Percentiles rank a stretch among this genome's conserved stretches.
Conservation (phyloP, 129 eudicot species). For the Helichrysum umbraculigerum region DNA sequence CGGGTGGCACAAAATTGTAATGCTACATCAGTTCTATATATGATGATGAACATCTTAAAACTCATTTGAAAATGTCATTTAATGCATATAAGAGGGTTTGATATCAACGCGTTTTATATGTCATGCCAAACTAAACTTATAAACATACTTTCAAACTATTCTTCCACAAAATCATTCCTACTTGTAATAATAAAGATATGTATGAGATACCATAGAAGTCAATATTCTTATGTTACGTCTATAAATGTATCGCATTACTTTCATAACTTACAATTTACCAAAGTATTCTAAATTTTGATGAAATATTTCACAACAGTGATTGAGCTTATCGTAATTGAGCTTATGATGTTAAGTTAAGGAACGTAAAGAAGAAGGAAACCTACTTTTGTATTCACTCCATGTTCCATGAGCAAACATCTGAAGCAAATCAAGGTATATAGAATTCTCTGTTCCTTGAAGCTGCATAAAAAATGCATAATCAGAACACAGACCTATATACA, state of each 20-base stretch:
- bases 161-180: neutral
- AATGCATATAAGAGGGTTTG: neutral
- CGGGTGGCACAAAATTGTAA: neutral
- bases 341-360: neutral
- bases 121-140: neutral
- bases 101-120: neutral
- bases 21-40: neutral
- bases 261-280: neutral
- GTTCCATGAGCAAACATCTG: conserved; percentile 92
- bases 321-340: neutral
- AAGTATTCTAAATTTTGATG: neutral
- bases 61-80: neutral
- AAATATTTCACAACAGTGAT: neutral
- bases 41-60: neutral
- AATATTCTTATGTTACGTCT: neutral
- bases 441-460: conserved; percentile 77
- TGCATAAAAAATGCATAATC: conserved; percentile 41
- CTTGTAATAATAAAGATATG: neutral
- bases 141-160: neutral
- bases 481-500: neutral
- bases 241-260: neutral
- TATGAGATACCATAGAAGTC: neutral
- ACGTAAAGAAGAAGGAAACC: conserved; percentile 13
- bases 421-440: conserved; percentile 68
- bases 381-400: conserved; percentile 92